Evolutionary conservation across 495 filamentous ascomycete genomes (phyloP).

Genomic region (Viridothelium virens): DNA sequence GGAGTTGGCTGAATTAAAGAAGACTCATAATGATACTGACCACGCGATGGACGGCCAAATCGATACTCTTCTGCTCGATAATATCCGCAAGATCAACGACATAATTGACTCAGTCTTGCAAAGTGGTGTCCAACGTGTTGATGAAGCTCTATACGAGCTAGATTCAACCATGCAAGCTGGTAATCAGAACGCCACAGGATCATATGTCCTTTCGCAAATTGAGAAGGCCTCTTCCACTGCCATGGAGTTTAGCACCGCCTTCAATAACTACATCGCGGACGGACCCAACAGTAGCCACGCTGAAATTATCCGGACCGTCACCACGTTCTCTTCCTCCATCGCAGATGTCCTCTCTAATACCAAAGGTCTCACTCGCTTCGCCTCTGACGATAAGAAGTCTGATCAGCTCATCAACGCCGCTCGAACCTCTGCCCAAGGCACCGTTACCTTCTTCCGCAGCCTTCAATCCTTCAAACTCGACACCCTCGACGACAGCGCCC

Average conservation of each 20-base stretch:
- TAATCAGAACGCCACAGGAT: conserved; percentile 95
- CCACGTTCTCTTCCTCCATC: conserved; percentile 79
- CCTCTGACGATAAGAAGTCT: conserved; percentile 87
- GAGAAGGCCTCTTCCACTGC: conserved; percentile 93
- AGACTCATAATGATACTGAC: conserved; percentile 63
- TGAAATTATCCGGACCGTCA: conserved; percentile 87
- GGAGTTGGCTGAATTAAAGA: conserved; percentile 74
- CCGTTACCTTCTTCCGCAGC: conserved; percentile 91
- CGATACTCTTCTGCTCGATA: conserved; percentile 74
- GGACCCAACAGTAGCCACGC: conserved; percentile 86
- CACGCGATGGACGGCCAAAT: conserved; percentile 81
- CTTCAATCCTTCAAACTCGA: conserved; percentile 90
- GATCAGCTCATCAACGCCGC: conserved; percentile 75
- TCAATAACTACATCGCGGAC: conserved; percentile 96
- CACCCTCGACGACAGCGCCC: conserved; percentile 74
- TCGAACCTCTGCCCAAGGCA: conserved; percentile 76
- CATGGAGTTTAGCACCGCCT: conserved; percentile 92
- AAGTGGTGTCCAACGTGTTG: conserved; percentile 85
- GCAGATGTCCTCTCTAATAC: conserved; percentile 93
- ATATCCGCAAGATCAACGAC: conserved; percentile 87
- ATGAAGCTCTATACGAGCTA: conserved; percentile 93
- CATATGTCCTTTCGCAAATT: conserved; percentile 90
- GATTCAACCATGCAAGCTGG: conserved; percentile 97
- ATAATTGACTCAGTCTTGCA: conserved; percentile 96
- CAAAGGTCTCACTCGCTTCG: conserved; percentile 88